Percentiles rank a stretch among this genome's conserved stretches.
Conservation (phyloP, 1,284 basidiomycete species). For the Pseudozyma thailandica region DNA sequence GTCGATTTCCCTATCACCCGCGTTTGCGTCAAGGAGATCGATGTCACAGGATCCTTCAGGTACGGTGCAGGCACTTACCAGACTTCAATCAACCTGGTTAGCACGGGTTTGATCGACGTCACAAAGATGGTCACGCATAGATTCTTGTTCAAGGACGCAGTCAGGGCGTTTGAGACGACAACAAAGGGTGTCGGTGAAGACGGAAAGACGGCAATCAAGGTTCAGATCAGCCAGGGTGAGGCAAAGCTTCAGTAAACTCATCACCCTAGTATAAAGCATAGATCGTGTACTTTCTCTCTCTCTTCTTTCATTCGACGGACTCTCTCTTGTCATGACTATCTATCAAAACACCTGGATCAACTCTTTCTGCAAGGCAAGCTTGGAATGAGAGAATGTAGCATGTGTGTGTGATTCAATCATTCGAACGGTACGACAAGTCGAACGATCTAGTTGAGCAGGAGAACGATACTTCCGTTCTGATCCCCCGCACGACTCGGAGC, state of each 20-base stretch:
- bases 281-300: neutral
- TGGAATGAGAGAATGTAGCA: too few species aligned
- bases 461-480: conserved; percentile 11
- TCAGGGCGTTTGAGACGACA: conserved; percentile 72
- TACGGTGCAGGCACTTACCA: conserved; percentile 80
- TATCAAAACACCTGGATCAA: too few species aligned
- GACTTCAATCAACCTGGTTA: conserved; percentile 73
- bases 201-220: conserved; percentile 72
- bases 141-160: conserved; percentile 71
- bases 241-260: conserved; percentile 35
- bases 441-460: conserved; percentile 6
- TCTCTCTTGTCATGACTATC: conserved; percentile 9
- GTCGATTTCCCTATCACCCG: conserved; percentile 70
- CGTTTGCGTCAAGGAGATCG: conserved; percentile 54
- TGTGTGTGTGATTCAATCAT: neutral
- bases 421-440: neutral
- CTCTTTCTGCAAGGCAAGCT: too few species aligned
- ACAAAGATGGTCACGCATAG: conserved; percentile 74
- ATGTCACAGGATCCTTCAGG: conserved; percentile 76
- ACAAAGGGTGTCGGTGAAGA: conserved; percentile 77
- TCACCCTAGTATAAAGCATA: too few species aligned
- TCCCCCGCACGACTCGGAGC: too few species aligned
- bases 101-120: conserved; percentile 72
- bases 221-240: conserved; percentile 68
- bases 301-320: conserved; percentile 10